A percentile compares a stretch with the other conserved stretches of the same genome.
These are phyloP conservation scores for Phallus indusiatus DNA, from an alignment of 768 basidiomycete species.

Conservation along the genomic window DNA sequence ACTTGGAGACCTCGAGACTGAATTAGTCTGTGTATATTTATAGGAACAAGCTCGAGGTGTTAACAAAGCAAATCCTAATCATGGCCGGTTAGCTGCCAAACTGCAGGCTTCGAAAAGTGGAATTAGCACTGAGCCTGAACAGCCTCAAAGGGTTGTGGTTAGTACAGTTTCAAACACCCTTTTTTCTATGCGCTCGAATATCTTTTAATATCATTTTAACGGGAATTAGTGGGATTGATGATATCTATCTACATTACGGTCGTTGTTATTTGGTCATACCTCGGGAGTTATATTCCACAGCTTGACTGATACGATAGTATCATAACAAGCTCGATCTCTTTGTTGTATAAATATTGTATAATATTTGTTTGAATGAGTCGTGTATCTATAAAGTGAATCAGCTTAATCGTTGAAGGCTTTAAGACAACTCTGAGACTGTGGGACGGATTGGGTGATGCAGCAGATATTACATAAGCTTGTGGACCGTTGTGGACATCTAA, in stretches of 20 bases:
- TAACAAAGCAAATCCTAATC: slow-evolving; percentile 35
- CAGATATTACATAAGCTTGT: background rate
- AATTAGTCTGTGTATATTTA: background rate
- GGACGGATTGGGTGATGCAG: too few relatives aligned
- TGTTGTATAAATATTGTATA: too few relatives aligned
- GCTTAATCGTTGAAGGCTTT: too few relatives aligned
- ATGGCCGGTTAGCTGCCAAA: slow-evolving; percentile 34
- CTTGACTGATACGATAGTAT: too few relatives aligned
- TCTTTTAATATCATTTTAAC: background rate
- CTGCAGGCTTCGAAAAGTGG: slow-evolving; percentile 30
- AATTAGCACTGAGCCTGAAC: slow-evolving; percentile 24
- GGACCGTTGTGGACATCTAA: background rate
- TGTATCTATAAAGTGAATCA: too few relatives aligned
- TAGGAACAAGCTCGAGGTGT: slow-evolving; percentile 36
- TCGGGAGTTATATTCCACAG: too few relatives aligned
- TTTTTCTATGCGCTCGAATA: slow-evolving; percentile 3
- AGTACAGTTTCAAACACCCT: slow-evolving; percentile 18
- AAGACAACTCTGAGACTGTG: too few relatives aligned
- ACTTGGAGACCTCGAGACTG: slow-evolving; percentile 7
- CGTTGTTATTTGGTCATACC: too few relatives aligned
- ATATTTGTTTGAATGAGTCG: too few relatives aligned
- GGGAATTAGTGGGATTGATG: background rate
- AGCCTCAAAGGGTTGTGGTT: slow-evolving; percentile 37
- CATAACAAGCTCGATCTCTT: too few relatives aligned
- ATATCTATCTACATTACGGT: too few relatives aligned